Evolutionary conservation across 2,329 filamentous ascomycete genomes (phyloP), one percentile per base, ranked within the genome.

Genomic region (Immersiporthe knoxdaviesiana): DNA sequence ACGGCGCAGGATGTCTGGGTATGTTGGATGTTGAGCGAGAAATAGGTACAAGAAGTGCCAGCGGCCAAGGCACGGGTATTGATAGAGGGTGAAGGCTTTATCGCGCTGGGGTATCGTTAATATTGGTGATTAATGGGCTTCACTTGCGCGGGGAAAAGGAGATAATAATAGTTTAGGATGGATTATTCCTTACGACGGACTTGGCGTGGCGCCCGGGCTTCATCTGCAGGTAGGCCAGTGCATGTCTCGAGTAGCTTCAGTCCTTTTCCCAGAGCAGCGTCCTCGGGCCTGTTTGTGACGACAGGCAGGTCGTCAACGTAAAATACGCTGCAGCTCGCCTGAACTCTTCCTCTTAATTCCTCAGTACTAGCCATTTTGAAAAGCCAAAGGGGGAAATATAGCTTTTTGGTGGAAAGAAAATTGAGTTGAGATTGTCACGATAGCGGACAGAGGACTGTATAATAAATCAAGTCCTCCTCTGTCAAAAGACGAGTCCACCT

Each of bases 31-130:
- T 24, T 70, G 67, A 27, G 75, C 73, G 39, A 81, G 72, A 68
- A 77, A 77, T 39, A 81, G 78, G 71, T 78, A 75, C 16, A 81
- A 72, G 72, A 81, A 81, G 59, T 78, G 78, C 75, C 79, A 81
- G 64, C 75, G 74, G n/a, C 79, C 79, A 58, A 81, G 77, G 71
- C 80, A 81, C 12, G 76, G 76, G 73, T 81, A 81, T 5, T 77
- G 77, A 68, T 77, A 79, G 63, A 81, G 72, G 50, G 74, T 69
- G 74, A 75, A 81, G 24, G 80, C 79, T 68, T 77, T 76, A 56
- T 80, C 77, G 50, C 79, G 74, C 74, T 81, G 69, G 16, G 27
- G 50, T 58, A 65, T 61, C n/a, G 50, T 65, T 54, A 66, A 61
- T 44, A 21, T n/a, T n/a, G n/a, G 14, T 50, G 54, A 2, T 44